A percentile compares a stretch with the other conserved stretches of the same genome.
These are phyloP conservation scores for Cordia subcordata DNA, from an alignment of 257 asterid species.

Conservation along the genomic window DNA sequence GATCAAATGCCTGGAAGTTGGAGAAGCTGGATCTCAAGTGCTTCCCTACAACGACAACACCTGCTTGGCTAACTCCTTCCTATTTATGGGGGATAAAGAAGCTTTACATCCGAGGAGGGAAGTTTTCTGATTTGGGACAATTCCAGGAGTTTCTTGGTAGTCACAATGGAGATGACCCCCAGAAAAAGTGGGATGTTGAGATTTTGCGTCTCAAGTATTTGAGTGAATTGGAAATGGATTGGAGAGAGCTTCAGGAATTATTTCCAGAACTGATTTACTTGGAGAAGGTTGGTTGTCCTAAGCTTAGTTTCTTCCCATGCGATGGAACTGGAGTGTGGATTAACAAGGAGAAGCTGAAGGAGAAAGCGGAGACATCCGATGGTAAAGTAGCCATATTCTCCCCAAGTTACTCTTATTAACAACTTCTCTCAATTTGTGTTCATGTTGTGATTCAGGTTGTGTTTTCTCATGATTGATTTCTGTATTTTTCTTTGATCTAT, in stretches of 20 bases:
- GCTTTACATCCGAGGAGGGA: conserved; percentile 51
- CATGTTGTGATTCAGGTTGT: no score
- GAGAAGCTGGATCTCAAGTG: conserved; percentile 50
- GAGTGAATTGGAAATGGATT: conserved; percentile 35
- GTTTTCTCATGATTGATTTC: no score
- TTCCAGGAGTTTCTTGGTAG: conserved; percentile 15
- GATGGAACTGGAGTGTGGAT: conserved; percentile 46
- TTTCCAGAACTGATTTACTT: conserved; percentile 35
- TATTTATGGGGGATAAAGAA: conserved; percentile 23
- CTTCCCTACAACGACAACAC: conserved; percentile 22
- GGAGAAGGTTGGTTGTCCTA: conserved; percentile 45
- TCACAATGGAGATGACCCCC: background rate
- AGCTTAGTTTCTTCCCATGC: conserved; percentile 39
- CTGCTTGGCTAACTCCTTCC: conserved; percentile 28
- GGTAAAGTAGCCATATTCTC: background rate
- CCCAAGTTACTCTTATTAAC: background rate
- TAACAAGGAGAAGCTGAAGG: conserved; percentile 15
- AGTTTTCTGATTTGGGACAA: conserved; percentile 34
- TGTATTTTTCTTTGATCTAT: no score
- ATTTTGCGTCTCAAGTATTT: conserved; percentile 42
- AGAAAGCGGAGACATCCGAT: conserved; percentile 6
- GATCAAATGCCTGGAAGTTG: conserved; percentile 4
- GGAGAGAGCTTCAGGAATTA: conserved; percentile 31
- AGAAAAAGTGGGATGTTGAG: conserved; percentile 29
- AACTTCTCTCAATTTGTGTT: no score